Conservation (phyloP, 768 basidiomycete genomes). For the Leccinum boreale region DNA sequence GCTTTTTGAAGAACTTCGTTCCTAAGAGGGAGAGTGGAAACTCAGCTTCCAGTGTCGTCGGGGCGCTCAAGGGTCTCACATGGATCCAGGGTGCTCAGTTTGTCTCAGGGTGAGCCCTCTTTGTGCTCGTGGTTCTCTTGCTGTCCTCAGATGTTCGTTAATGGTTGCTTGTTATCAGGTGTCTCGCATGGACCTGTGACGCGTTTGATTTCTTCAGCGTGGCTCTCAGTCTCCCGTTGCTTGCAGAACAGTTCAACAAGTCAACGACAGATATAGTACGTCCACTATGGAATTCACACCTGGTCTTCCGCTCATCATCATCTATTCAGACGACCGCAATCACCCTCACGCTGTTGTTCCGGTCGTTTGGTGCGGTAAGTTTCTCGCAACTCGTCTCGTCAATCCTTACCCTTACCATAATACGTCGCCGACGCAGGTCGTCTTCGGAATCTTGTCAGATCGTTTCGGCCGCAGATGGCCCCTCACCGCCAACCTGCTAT, state of each 20-base stretch:
- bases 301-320: slow-evolving; percentile 2
- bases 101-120: slow-evolving; percentile 44
- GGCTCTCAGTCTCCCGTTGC: slow-evolving; percentile 49
- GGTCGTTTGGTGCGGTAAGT: slow-evolving; percentile 68
- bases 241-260: slow-evolving; percentile 49
- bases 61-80: slow-evolving; percentile 44
- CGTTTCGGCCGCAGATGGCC: slow-evolving; percentile 95
- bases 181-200: slow-evolving; percentile 88
- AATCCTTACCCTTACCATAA: neutral
- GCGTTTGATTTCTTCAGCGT: slow-evolving; percentile 88
- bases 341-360: slow-evolving; percentile 87
- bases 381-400: neutral
- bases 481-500: slow-evolving; percentile 67
- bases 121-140: neutral
- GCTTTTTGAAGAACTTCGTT: slow-evolving; percentile 45
- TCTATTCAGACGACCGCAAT: slow-evolving; percentile 65
- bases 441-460: slow-evolving; percentile 83
- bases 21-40: slow-evolving; percentile 44
- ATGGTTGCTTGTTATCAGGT: slow-evolving; percentile 37
- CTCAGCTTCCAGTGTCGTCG: slow-evolving; percentile 36
- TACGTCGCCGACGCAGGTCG: slow-evolving; percentile 31
- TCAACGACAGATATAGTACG: slow-evolving; percentile 43
- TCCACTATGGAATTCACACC: neutral
- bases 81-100: slow-evolving; percentile 59
- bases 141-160: neutral